phyloP scores from a whole-genome alignment of 352 stramenopile genomes.

The Pythium utonaiense region DNA sequence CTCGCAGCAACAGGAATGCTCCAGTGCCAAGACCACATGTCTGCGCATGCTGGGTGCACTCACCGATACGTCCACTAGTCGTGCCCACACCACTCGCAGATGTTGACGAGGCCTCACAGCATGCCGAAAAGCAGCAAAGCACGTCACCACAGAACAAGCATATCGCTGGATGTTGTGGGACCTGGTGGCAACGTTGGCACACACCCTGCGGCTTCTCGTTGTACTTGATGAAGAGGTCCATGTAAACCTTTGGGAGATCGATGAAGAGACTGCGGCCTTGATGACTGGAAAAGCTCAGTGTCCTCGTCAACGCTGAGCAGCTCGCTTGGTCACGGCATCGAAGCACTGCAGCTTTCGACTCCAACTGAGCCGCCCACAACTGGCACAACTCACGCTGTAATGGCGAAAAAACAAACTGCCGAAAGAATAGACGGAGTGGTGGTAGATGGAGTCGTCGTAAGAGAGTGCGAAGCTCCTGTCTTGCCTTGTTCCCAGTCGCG shows the following conservation, averaged over 20 bases:
- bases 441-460: constrained; percentile 63
- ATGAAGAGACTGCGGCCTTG: constrained; percentile 26
- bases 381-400: constrained; percentile 62
- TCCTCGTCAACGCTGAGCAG: not conserved
- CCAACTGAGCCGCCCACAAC: constrained; percentile 67
- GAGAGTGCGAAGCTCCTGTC: constrained; percentile 34
- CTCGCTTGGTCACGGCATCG: constrained; percentile 30
- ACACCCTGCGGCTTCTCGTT: constrained; percentile 55
- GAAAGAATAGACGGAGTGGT: constrained; percentile 66
- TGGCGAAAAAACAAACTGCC: constrained; percentile 49
- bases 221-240: constrained; percentile 81
- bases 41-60: constrained; percentile 74
- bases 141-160: constrained; percentile 75
- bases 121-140: constrained; percentile 74
- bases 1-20: constrained; percentile 66
- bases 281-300: not conserved
- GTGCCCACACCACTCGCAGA: not conserved
- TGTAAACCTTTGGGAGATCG: constrained; percentile 64
- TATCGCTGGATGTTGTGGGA: constrained; percentile 67
- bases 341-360: constrained; percentile 61
- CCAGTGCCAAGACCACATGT: constrained; percentile 55
- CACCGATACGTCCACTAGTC: constrained; percentile 41
- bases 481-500: not conserved
- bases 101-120: constrained; percentile 42
- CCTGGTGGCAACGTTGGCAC: constrained; percentile 53